These are phyloP conservation scores for Diphasiastrum complanatum DNA, from an alignment of 83 land plant genomes.

Conservation along the genomic window DNA sequence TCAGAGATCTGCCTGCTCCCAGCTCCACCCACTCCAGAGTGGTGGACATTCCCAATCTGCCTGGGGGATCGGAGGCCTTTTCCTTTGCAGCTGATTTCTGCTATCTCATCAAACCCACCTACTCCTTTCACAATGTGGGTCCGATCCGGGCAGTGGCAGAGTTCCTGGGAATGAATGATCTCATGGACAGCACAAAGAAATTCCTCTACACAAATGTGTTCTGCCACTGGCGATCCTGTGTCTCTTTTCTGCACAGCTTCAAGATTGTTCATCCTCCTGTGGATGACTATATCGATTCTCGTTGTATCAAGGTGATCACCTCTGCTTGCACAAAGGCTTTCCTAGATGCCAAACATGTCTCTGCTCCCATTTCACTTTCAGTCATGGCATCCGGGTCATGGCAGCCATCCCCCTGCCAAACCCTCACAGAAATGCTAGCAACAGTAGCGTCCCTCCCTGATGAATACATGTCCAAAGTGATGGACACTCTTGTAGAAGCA, in stretches of 20 bases:
- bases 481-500: conserved; percentile 36
- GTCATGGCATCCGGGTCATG: conserved; percentile 1
- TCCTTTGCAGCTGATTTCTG: conserved; percentile 40
- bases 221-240: conserved; percentile 32
- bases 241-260: conserved; percentile 25
- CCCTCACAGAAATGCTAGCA: conserved; percentile 29
- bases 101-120: conserved; percentile 38
- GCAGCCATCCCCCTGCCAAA: conserved; percentile 28
- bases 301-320: conserved; percentile 34
- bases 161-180: conserved; percentile 40
- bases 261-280: conserved; percentile 21
- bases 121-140: conserved; percentile 30
- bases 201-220: conserved; percentile 37
- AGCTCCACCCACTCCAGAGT: too few relatives aligned
- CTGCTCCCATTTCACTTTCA: conserved; percentile 26
- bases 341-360: conserved; percentile 35
- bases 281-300: conserved; percentile 40
- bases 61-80: conserved; percentile 38
- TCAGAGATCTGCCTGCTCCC: conserved; percentile 30
- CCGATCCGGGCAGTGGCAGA: conserved; percentile 37
- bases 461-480: conserved; percentile 25
- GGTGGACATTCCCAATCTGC: too few relatives aligned
- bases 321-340: conserved; percentile 40
- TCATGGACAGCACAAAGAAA: conserved; percentile 41
- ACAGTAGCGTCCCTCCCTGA: conserved; percentile 27